These are phyloP conservation scores for Microdochium nivale DNA, from an alignment of 2,329 filamentous ascomycete species.

Conservation along the genomic window DNA sequence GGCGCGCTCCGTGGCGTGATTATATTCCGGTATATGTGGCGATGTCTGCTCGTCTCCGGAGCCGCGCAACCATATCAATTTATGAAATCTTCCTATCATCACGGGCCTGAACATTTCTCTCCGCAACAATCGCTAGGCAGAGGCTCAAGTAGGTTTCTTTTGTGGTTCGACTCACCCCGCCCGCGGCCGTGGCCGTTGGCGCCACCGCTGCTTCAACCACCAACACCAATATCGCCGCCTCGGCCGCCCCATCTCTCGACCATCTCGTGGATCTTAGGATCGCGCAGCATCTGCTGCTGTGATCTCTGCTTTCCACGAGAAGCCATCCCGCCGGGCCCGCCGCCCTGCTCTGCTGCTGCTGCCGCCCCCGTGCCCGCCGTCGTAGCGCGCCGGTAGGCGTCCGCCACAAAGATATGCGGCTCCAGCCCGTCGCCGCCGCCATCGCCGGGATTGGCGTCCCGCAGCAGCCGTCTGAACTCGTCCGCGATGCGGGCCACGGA, in stretches of 20 bases:
- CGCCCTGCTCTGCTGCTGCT: not conserved
- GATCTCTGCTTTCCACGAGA: not conserved
- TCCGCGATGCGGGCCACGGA: not conserved
- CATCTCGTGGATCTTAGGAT: not conserved
- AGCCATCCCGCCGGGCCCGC: no score
- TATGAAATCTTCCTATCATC: no score
- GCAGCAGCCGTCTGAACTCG: not conserved
- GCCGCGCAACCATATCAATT: no score
- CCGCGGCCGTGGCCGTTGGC: no score
- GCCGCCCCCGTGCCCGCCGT: not conserved
- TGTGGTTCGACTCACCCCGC: no score
- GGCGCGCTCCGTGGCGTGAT: no score
- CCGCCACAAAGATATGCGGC: not conserved
- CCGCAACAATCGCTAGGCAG: no score
- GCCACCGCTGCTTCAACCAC: no score
- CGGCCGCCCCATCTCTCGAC: not conserved
- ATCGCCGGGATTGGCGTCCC: not conserved
- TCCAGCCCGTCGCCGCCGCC: not conserved
- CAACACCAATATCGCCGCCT: conserved; percentile 2
- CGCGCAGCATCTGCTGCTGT: not conserved
- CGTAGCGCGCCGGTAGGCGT: not conserved
- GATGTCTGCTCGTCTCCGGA: no score
- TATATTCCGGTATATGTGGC: no score
- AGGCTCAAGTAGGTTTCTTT: no score
- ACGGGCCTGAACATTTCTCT: no score